These are phyloP conservation scores for Trebouxia sp. DNA, from an alignment of 139 green algal genomes.

Conservation along the genomic window DNA sequence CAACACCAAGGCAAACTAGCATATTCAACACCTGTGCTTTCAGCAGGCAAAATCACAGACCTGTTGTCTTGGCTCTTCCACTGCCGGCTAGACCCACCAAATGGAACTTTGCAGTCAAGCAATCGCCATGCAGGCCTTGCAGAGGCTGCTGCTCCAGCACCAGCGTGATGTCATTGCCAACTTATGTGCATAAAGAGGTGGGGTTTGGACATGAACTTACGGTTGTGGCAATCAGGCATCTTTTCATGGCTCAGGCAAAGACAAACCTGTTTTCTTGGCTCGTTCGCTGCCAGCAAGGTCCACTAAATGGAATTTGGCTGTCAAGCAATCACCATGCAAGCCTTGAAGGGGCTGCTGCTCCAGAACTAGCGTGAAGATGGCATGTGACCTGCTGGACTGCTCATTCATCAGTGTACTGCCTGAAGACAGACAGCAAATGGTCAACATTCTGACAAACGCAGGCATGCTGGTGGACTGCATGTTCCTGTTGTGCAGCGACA, in stretches of 20 bases:
- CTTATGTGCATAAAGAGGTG: too few species aligned
- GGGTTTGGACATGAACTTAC: too few species aligned
- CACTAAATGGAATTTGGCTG: slow-evolving; percentile 83
- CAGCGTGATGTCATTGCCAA: too few species aligned
- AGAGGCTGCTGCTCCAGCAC: slow-evolving; percentile 40
- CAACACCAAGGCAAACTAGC: too few species aligned
- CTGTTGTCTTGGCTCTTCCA: slow-evolving; percentile 66
- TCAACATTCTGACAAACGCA: too few species aligned
- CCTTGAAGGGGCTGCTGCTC: slow-evolving; percentile 26
- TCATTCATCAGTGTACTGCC: slow-evolving; percentile 59
- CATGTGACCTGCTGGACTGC: slow-evolving; percentile 59
- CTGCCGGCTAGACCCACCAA: slow-evolving; percentile 87
- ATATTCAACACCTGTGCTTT: too few species aligned
- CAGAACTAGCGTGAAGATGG: slow-evolving; percentile 60
- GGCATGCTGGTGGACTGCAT: too few species aligned
- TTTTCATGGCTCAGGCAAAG: too few species aligned
- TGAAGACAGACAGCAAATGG: too few species aligned
- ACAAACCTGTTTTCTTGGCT: slow-evolving; percentile 46
- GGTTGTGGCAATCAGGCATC: too few species aligned
- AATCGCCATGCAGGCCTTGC: neutral
- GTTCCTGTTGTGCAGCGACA: too few species aligned
- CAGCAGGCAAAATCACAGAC: neutral
- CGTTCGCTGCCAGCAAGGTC: slow-evolving; percentile 86
- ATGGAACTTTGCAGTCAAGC: slow-evolving; percentile 69
- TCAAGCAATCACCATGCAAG: neutral